Evolutionary conservation across 2,329 filamentous ascomycete species (phyloP), one percentile per base, ranked within the genome.

Genomic region (Penicillium paneum): DNA sequence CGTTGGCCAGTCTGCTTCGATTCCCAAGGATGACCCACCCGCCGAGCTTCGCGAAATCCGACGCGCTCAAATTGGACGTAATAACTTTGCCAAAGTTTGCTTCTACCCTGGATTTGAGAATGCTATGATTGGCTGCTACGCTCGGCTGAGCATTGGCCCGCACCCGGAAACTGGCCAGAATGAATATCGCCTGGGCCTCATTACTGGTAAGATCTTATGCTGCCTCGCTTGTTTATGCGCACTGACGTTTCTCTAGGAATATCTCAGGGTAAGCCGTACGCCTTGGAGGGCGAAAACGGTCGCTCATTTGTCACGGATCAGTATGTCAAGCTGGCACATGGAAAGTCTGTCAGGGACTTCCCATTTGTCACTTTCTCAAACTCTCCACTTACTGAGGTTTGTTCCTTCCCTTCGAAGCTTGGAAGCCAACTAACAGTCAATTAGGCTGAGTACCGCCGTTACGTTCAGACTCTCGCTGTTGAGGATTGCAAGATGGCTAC

Each of bases 281-380:
- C 90, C 1, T 85, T 97, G 68, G 85, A 87, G 60, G 87, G 81
- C 36, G 72, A 83, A 3, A 88, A 89, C 55, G 89, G 90, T 35
- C 88, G 91, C 59, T 80, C 80, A 3, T 89, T 96, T 65, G 83
- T 89, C 31, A 96, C 91, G 0, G 91, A 96, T 57, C 88, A 92
- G 70, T 97, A 97, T 69, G 84, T 90, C 31, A 78, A 87, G 50
- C 86, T 90, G 39, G 86, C 90, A 8, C 89, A 96, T 69, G 94
- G 94, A 42, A 91, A 92, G 65, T 82, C 89, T 0, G 83, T 91
- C 67, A 88, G 88, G 70, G 86, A 92, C 34, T 97, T 91, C 76
- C 91, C 92, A 5, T 97, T 97, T 72, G 87, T 94, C 58, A 87
- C 88, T 59, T 92, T 93, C 69, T 97, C 94, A 0, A 92, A 96